phyloP scores from a whole-genome alignment of 2,329 filamentous ascomycete species.

The Penicillium occitanis region DNA sequence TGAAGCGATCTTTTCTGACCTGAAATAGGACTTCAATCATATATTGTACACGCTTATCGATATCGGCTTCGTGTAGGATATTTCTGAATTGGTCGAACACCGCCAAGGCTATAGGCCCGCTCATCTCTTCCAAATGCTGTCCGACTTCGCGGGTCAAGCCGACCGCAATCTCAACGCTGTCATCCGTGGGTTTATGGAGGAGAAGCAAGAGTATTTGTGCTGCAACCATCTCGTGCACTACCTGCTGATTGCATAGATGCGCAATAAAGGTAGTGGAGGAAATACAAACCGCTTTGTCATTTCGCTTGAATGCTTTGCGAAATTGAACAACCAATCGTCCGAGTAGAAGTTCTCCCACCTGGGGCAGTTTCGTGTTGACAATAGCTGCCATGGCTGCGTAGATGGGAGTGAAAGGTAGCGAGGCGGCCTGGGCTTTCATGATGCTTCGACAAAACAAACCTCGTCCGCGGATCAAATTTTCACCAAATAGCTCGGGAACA shows the following conservation, averaged over 20 bases:
- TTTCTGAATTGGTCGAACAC: slow-evolving; percentile 96
- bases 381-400: slow-evolving; percentile 95
- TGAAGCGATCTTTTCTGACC: slow-evolving; percentile 92
- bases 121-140: slow-evolving; percentile 94
- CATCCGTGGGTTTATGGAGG: slow-evolving; percentile 91
- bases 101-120: slow-evolving; percentile 76
- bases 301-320: slow-evolving; percentile 90
- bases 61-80: slow-evolving; percentile 93
- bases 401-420: slow-evolving; percentile 92
- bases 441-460: slow-evolving; percentile 93
- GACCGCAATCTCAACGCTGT: slow-evolving; percentile 96
- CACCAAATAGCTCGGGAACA: slow-evolving; percentile 89
- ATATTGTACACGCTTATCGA: slow-evolving; percentile 98
- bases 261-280: slow-evolving; percentile 93
- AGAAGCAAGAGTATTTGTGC: slow-evolving; percentile 91
- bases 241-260: slow-evolving; percentile 93
- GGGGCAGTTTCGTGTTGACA: slow-evolving; percentile 94
- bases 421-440: slow-evolving; percentile 97
- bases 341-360: slow-evolving; percentile 87
- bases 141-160: slow-evolving; percentile 90
- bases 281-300: slow-evolving; percentile 94
- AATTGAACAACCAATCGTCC: slow-evolving; percentile 87
- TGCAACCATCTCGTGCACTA: slow-evolving; percentile 88
- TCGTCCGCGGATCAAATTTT: slow-evolving; percentile 88
- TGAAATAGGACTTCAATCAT: slow-evolving; percentile 99